Evolutionary conservation across 768 basidiomycete genomes (phyloP).

Genomic region (Podaxis mareebaensis): DNA sequence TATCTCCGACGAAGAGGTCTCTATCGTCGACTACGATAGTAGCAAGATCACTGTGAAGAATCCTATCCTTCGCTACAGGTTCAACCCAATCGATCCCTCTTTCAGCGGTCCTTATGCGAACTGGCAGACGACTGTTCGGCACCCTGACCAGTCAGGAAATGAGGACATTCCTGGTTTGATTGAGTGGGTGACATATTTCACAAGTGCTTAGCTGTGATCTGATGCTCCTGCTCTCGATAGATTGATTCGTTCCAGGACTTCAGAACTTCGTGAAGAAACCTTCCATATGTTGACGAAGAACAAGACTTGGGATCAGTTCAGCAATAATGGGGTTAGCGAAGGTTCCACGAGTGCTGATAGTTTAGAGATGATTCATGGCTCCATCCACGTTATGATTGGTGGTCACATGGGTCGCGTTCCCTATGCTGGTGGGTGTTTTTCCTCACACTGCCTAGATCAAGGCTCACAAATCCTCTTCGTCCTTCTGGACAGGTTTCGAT

Average conservation of each 20-base stretch:
- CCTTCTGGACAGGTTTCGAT: conserved; percentile 39
- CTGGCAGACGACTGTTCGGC: conserved; percentile 32
- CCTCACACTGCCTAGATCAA: too few species aligned
- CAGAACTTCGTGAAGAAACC: conserved; percentile 31
- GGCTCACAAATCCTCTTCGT: too few species aligned
- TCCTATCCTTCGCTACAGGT: conserved; percentile 35
- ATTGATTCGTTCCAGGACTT: conserved; percentile 22
- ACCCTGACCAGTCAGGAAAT: conserved; percentile 25
- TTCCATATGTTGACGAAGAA: conserved; percentile 39
- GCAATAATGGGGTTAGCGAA: conserved; percentile 44
- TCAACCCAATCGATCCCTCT: conserved; percentile 31
- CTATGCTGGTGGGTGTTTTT: conserved; percentile 36
- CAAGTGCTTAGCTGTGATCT: too few species aligned
- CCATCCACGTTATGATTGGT: conserved; percentile 41
- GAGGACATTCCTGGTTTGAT: conserved; percentile 28
- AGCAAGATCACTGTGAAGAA: conserved; percentile 28
- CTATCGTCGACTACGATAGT: conserved; percentile 35
- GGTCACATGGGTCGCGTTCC: conserved; percentile 44
- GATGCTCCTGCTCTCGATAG: too few species aligned
- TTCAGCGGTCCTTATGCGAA: conserved; percentile 25
- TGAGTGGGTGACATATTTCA: conserved; percentile 20
- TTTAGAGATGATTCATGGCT: conserved; percentile 51
- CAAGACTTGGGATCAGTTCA: conserved; percentile 44
- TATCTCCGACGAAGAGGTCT: conserved; percentile 32
- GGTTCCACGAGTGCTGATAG: conserved; percentile 37